Conservation (phyloP, 2,329 filamentous ascomycete genomes). For the Drechslerella stenobrocha region DNA sequence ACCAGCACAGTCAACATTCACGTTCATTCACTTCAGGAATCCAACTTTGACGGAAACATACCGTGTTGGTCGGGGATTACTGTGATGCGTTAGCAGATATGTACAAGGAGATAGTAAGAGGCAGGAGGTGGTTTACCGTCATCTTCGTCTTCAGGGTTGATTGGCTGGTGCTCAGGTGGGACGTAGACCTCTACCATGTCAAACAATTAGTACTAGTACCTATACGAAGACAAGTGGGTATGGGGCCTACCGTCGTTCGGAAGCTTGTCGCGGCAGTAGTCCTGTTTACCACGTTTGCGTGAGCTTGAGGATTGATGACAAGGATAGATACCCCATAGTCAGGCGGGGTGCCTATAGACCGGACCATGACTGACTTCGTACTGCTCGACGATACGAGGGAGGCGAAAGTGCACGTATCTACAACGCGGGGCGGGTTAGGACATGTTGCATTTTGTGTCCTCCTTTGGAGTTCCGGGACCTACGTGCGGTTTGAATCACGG, state of each 20-base stretch:
- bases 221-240: background rate
- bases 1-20: background rate
- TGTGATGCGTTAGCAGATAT: slow-evolving; percentile 19
- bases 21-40: background rate
- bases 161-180: slow-evolving; percentile 74
- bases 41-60: slow-evolving; percentile 37
- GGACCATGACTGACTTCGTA: slow-evolving; percentile 20
- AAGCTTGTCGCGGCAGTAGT: slow-evolving; percentile 71
- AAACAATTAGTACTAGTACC: background rate
- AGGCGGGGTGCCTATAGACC: background rate
- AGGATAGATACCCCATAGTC: background rate
- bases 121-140: too few species aligned
- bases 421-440: slow-evolving; percentile 1
- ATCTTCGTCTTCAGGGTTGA: slow-evolving; percentile 86
- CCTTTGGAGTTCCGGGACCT: background rate
- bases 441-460: slow-evolving; percentile 14
- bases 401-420: slow-evolving; percentile 46
- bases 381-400: slow-evolving; percentile 47
- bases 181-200: slow-evolving; percentile 70
- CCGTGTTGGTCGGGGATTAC: slow-evolving; percentile 81
- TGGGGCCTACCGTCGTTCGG: slow-evolving; percentile 62
- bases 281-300: too few species aligned
- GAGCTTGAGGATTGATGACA: too few species aligned
- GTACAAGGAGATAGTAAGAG: background rate
- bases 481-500: slow-evolving; percentile 47